Base-by-base conservation (phyloP, 257 asterid species). In the Ballota nigra region DNA sequence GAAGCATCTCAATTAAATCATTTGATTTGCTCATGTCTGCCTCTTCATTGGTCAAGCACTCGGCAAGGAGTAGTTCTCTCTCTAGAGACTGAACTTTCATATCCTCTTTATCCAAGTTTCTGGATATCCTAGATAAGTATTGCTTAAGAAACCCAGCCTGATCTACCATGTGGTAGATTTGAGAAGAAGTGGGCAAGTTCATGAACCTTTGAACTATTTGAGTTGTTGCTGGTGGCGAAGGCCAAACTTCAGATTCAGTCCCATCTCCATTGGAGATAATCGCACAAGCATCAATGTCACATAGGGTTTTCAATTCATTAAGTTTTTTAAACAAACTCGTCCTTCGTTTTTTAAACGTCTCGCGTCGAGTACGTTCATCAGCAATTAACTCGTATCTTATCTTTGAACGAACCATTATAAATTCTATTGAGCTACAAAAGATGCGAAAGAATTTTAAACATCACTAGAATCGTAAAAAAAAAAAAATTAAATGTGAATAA, bases 371-470 rank as follows among this genome's bases (percentile, higher is more conserved):
- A 19, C 83, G 81, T 1, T 80, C 89, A 51, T 86, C 84, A 16
- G 86, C 75, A 55, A 86, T 71, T 29, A 86, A 74, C 79, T 86
- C 83, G 43, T 82, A 84, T 63, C 57, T 86, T 68, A 82, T 66
- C 83, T 82, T 86, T 61, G 83, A 80, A 23, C 89, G 87, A 76
- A 82, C 84, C 87, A 84, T 86, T 80, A 75, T 79, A 58, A 60
- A 58, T 55, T 66, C 66, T 69, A 63, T 72, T 68, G 55, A 70
- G 74, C 76, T 78, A 69, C 56, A 80, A 71, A 68, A 78, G 65
- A 71, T 60, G 60, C 68, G 51, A 57, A 76, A 74, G 29, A 63
- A 29, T 67, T 66, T 64, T 63, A 78, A 60, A 45, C 53, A 45
- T 72, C 62, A 65, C 33, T 24, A 19, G 34, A 12, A 4, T 28